A percentile compares a stretch with the other conserved stretches of the same genome.
Conservation (phyloP, 345 rosid genomes). For the Boechera retrofracta region DNA sequence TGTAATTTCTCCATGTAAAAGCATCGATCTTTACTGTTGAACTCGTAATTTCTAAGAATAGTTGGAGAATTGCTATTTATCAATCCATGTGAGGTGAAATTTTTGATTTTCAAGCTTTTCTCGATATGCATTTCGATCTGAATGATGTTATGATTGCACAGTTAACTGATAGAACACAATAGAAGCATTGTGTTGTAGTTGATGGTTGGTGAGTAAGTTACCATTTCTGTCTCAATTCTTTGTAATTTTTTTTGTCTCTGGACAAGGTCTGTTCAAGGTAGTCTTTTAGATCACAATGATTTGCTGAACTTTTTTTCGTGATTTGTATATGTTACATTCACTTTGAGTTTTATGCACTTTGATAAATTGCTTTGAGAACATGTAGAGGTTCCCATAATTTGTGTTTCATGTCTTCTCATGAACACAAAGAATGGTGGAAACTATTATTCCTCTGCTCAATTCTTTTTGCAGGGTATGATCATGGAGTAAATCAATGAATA, state of each 20-base stretch:
- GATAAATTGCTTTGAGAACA: background rate
- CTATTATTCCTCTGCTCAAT: slow-evolving; percentile 2
- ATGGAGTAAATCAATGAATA: background rate
- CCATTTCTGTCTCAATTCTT: slow-evolving; percentile 4
- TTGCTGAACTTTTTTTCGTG: background rate
- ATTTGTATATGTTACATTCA: background rate
- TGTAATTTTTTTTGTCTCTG: background rate
- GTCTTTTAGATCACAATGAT: background rate
- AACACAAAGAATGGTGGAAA: slow-evolving; percentile 9
- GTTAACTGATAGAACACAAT: background rate
- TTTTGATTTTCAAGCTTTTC: background rate
- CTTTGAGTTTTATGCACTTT: slow-evolving; percentile 16
- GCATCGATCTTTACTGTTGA: slow-evolving; percentile 4
- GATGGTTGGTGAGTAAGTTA: background rate
- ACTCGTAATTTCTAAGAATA: background rate
- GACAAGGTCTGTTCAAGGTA: background rate
- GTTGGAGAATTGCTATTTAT: slow-evolving; percentile 1
- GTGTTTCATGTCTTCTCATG: slow-evolving; percentile 10
- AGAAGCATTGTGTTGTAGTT: slow-evolving; percentile 8
- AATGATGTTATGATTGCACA: background rate
- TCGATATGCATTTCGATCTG: background rate
- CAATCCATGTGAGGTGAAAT: background rate
- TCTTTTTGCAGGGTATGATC: slow-evolving; percentile 5
- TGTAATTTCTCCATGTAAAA: slow-evolving; percentile 12
- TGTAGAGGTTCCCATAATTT: background rate